Conservation (phyloP, 2,329 filamentous ascomycete species). For the Arthrobotrys pseudoclavata region DNA sequence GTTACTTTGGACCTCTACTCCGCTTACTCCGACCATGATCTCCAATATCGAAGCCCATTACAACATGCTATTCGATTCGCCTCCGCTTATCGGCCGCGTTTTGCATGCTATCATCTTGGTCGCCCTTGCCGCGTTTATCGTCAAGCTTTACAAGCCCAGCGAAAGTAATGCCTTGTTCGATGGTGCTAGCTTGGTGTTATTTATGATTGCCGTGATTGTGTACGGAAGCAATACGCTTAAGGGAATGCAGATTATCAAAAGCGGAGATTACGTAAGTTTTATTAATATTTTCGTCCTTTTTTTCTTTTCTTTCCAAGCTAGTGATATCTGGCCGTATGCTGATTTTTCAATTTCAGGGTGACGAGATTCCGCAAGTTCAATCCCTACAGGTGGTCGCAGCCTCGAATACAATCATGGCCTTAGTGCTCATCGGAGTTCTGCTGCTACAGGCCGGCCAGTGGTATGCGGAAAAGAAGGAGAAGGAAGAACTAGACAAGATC, state of each 20-base stretch:
- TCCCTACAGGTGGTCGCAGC: constrained; percentile 90
- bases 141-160: constrained; percentile 92
- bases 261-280: constrained; percentile 68
- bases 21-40: constrained; percentile 78
- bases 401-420: constrained; percentile 94
- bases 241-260: constrained; percentile 85
- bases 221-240: constrained; percentile 98
- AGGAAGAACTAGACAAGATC: constrained; percentile 79
- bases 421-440: constrained; percentile 90
- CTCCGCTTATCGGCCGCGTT: constrained; percentile 90
- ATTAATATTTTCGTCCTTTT: not conserved
- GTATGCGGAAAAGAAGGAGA: constrained; percentile 96
- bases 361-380: constrained; percentile 82
- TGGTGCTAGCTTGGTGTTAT: constrained; percentile 78
- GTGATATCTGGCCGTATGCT: constrained; percentile 23
- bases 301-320: not conserved
- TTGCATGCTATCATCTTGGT: constrained; percentile 92
- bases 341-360: constrained; percentile 61
- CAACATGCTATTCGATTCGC: constrained; percentile 89
- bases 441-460: constrained; percentile 96
- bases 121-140: constrained; percentile 87
- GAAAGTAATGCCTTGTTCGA: constrained; percentile 98
- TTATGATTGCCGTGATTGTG: constrained; percentile 88
- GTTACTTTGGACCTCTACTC: constrained; percentile 81
- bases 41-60: constrained; percentile 90